Evolutionary conservation across 2,329 filamentous ascomycete species (phyloP), one percentile per base, ranked within the genome.

Genomic region (Aspergillus sp.): DNA sequence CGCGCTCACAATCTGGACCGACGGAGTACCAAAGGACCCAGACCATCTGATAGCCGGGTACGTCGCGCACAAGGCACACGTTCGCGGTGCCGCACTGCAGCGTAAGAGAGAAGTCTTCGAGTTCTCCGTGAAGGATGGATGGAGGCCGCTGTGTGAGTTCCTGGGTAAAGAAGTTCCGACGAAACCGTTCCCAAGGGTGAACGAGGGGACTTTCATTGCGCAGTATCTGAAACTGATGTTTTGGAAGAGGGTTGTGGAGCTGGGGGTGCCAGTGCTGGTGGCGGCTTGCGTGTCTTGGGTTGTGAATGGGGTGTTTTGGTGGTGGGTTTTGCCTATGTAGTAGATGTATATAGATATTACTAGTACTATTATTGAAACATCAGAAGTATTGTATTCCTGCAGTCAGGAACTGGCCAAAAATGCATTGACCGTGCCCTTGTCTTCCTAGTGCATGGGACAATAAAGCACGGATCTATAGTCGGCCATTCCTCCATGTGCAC

Each of bases 61-160:
- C 25, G 21, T 37, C 2, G 51, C 41, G 2, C 51, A 53, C 41
- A 23, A 46, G 5, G 41, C 51, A 6, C 12, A 46, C 2, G 41
- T 53, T 1, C 51, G 40, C 1, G 51, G 41, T 3, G 39, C 23
- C 6, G 54, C 57, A 1, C 21, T 14, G 2, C 39, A 12, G 3
- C 48, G 54, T 6, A 40, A 39, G 8, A 44, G 45, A 2, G 17
- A 44, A 8, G 39, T 59, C 1, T 57, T 71, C 15, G 70, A 73
- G 55, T 74, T 62, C 39, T 44, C 62, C 35, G 56, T 71, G 8
- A 52, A 70, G 19, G 72, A 79, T 41, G 77, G 76, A 0, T 81
- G 79, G 78, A 69, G 63, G 19, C 75, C 76, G 3, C 65, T 82
- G n/a, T 80, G 77, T 59, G 31, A 53, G n/a, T 66, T 66, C 40